Percentiles rank a stretch among this genome's conserved stretches.
Evolutionary conservation across 2,329 filamentous ascomycete species (phyloP).

Genomic region (Stagonosporopsis rhizophila): DNA sequence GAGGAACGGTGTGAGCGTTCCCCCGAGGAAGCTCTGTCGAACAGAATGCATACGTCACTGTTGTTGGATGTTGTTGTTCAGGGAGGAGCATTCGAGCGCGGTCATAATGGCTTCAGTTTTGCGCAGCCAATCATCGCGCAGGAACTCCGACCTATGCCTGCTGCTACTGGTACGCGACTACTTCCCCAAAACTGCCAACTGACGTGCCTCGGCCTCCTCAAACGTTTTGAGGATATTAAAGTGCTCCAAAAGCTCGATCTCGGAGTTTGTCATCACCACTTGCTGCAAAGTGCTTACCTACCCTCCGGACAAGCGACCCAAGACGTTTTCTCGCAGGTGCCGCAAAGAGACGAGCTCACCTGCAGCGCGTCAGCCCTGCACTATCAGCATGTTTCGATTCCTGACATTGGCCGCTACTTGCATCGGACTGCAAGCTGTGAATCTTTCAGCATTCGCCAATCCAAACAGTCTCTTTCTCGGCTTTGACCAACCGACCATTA

Average conservation of each 20-base stretch:
- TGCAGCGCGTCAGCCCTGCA: slow-evolving; percentile 5
- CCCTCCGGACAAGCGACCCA: neutral
- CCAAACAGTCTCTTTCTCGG: slow-evolving; percentile 23
- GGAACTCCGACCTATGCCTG: slow-evolving; percentile 3
- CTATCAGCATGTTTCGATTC: slow-evolving; percentile 29
- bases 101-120: slow-evolving; percentile 19
- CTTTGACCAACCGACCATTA: slow-evolving; percentile 32
- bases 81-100: slow-evolving; percentile 1
- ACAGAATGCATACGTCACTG: slow-evolving; percentile 42
- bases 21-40: slow-evolving; percentile 36
- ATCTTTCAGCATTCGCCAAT: slow-evolving; percentile 32
- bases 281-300: slow-evolving; percentile 12
- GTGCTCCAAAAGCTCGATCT: neutral
- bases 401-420: slow-evolving; percentile 28
- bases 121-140: slow-evolving; percentile 22
- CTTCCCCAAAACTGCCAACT: slow-evolving; percentile 1
- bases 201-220: neutral
- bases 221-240: neutral
- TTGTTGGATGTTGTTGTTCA: neutral
- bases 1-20: slow-evolving; percentile 54
- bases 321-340: slow-evolving; percentile 11
- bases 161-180: slow-evolving; percentile 2
- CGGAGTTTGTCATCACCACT: neutral
- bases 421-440: slow-evolving; percentile 22
- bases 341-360: neutral